phyloP scores from a whole-genome alignment of 306 rosid genomes.

The Prunus kanzakura region DNA sequence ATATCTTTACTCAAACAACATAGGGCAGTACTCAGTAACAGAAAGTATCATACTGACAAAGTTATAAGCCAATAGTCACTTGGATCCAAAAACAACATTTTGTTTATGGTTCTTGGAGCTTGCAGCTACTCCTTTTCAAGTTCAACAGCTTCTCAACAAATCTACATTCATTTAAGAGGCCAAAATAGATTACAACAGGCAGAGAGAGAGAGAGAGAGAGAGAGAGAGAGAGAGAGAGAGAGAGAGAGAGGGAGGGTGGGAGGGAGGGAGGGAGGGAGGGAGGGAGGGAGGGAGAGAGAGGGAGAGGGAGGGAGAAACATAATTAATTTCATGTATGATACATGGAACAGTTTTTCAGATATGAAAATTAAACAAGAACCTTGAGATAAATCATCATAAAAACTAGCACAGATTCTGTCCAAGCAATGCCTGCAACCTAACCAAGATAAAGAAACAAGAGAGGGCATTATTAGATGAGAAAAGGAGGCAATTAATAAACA shows the following conservation, averaged over 20 bases:
- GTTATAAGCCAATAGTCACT: conserved; percentile 24
- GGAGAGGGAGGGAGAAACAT: background rate
- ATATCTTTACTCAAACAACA: conserved; percentile 15
- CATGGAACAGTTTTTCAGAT: background rate
- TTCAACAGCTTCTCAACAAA: conserved; percentile 47
- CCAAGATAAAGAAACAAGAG: conserved; percentile 41
- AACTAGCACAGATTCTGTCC: conserved; percentile 39
- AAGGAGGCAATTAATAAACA: conserved; percentile 25
- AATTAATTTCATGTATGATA: background rate
- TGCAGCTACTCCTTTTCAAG: conserved; percentile 42
- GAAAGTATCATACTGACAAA: conserved; percentile 43
- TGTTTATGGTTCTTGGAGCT: conserved; percentile 46
- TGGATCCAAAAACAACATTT: conserved; percentile 47
- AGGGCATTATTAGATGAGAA: conserved; percentile 11
- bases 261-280: no score
- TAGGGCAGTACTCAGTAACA: conserved; percentile 9
- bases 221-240: background rate
- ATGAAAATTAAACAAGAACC: conserved; percentile 28
- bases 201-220: background rate
- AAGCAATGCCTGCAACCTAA: conserved; percentile 52
- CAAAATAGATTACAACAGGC: conserved; percentile 34
- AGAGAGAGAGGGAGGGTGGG: no score
- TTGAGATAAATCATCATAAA: conserved; percentile 28
- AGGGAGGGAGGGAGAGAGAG: no score
- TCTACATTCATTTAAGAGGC: conserved; percentile 49